phyloP scores from a whole-genome alignment of 176 grass and related monocot species.

The Oryza glaberrima region DNA sequence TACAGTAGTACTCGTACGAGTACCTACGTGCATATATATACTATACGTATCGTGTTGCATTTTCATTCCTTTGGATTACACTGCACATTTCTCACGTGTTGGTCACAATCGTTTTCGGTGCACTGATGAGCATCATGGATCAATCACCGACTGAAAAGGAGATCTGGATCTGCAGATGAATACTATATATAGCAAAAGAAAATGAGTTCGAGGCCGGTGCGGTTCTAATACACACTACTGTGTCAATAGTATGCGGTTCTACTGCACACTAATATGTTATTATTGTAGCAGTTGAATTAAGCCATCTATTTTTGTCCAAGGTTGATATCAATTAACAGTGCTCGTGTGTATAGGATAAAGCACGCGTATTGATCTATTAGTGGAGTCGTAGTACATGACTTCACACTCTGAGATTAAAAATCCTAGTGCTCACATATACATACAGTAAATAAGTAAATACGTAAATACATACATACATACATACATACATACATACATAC shows the following conservation, averaged over 20 bases:
- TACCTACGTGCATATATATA: background rate
- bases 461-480: too few relatives aligned
- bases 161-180: background rate
- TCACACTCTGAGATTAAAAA: too few relatives aligned
- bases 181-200: background rate
- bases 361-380: too few relatives aligned
- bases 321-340: too few relatives aligned
- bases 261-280: too few relatives aligned
- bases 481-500: too few relatives aligned
- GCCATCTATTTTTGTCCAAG: too few relatives aligned
- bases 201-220: background rate
- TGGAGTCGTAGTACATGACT: too few relatives aligned
- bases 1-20: background rate
- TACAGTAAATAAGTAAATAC: too few relatives aligned
- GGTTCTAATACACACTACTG: background rate
- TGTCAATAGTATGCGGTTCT: background rate
- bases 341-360: too few relatives aligned
- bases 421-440: too few relatives aligned
- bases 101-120: background rate
- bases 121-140: background rate
- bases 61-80: background rate
- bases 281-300: too few relatives aligned
- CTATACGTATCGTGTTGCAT: background rate
- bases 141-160: background rate
- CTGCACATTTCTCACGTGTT: background rate